A percentile compares a stretch with the other conserved stretches of the same genome.
Evolutionary conservation across 2,329 filamentous ascomycete genomes (phyloP).

Genomic region (Neonectria punicea): DNA sequence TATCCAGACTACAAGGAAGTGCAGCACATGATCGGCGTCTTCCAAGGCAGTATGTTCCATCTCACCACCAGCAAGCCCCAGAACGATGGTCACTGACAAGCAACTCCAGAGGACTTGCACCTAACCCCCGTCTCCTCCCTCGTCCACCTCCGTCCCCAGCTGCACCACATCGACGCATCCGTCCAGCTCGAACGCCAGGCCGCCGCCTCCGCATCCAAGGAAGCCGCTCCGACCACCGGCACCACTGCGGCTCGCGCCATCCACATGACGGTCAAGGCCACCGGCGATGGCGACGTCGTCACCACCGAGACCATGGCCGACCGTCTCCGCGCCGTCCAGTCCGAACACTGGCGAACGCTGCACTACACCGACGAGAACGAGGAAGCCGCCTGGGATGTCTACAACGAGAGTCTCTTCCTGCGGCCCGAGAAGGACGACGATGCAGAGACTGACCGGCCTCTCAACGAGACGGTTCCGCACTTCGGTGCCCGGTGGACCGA

Average conservation of each 20-base stretch:
- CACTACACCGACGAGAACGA: conserved; percentile 85
- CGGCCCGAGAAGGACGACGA: conserved; percentile 31
- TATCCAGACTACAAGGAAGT: conserved; percentile 75
- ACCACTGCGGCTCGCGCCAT: conserved; percentile 75
- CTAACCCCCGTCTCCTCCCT: conserved; percentile 85
- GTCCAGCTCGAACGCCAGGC: conserved; percentile 73
- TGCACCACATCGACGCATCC: conserved; percentile 90
- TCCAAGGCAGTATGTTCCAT: conserved; percentile 74
- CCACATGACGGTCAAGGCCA: conserved; percentile 86
- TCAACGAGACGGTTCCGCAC: conserved; percentile 52
- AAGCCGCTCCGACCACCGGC: conserved; percentile 46
- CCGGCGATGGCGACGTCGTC: conserved; percentile 72
- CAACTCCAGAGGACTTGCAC: conserved; percentile 77
- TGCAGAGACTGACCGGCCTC: conserved; percentile 27
- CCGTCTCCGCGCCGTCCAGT: conserved; percentile 80
- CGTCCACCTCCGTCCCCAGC: conserved; percentile 89
- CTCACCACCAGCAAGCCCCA: neutral
- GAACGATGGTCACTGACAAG: conserved; percentile 32
- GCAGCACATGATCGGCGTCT: conserved; percentile 93
- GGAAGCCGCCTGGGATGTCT: conserved; percentile 78
- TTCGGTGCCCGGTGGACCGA: conserved; percentile 57
- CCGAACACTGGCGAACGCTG: conserved; percentile 83
- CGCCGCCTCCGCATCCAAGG: conserved; percentile 51
- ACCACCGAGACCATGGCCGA: conserved; percentile 78
- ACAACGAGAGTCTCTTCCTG: conserved; percentile 74